Evolutionary conservation across 345 rosid species (phyloP), one percentile per base, ranked within the genome.

Genomic region (Citrus sp.): DNA sequence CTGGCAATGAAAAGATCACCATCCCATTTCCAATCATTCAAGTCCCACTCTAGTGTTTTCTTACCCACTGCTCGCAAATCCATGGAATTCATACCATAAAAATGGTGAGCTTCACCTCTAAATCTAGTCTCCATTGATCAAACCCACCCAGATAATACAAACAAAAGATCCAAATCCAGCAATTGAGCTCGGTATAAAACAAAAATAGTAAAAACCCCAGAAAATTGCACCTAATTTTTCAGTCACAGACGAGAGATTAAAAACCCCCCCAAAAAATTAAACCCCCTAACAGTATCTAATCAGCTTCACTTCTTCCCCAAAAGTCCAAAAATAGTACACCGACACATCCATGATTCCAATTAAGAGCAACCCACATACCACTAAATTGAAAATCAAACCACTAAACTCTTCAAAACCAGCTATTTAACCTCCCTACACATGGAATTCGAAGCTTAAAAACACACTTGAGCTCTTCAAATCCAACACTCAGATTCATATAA

Each of bases 11-110:
- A 97, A 78, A 97, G 93, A 89, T 97, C 95, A 25, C 98, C 98
- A 78, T 97, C 98, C 99, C 99, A 97, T 85, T 92, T 93, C 98
- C 98, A 97, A 76, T 91, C 98, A 85, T 93, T 94, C 88, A 90
- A 84, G 85, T 92, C 92, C 98, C 99, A 97, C 55, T 97, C 98
- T 37, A 87, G 66, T 73, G 83, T 90, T 75, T 89, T 86, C 79
- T 91, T 93, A 59, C 94, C 98, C 0, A 87, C 86, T 4, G 92
- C 86, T 69, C 84, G 72, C 77, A 91, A 71, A 85, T 87, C 85
- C 65, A 77, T 65, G 12, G 86, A 78, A 79, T 81, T 80, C 90
- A 84, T 82, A 7, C 85, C 90, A 68, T 89, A 92, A 70, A 90
- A 87, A 68, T 72, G 90, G 83, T 70, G 89, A 76, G 86, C 85